Base-by-base conservation (phyloP, 2,329 filamentous ascomycete species). In the Epichloe scottii region DNA sequence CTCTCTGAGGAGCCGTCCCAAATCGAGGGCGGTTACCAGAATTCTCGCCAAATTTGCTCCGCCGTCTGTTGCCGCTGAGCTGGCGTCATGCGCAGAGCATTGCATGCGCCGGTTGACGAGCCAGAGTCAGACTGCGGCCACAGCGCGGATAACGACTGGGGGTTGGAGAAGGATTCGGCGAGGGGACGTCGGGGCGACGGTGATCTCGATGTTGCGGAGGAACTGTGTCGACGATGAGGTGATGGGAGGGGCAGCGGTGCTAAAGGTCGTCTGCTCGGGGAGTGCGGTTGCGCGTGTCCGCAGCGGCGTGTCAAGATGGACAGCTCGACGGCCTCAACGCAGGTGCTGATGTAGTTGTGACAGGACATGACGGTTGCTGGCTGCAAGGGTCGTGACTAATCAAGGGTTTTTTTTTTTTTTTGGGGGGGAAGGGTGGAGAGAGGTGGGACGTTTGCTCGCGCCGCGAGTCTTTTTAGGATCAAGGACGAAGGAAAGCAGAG, bases 31-130 rank as follows among this genome's bases (percentile, higher is more conserved):
- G 4, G 39, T 61, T 50, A 62, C 61, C 60, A 65, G 50, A 58
- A 58, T 35, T 56, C 59, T 41, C 57, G 55, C 60, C 62, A 64
- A 51, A 61, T 51, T 44, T 59, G 53, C 10, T 54, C 54, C 14
- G 64, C 55, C 38, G 56, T 51, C 26, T 55, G 53, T 43, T 53
- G 55, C 38, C 58, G 59, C 40, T 62, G 55, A 33, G 50, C 47
- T 42, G 45, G 51, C 48, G 55, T 60, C 51, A 59, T 59, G 47
- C 39, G 46, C 37, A 34, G 53, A 42, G 15, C 37, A 46, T 35
- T 15, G n/a, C 46, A 54, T 23, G 42, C 45, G 12, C 15, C 46
- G 38, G 35, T 33, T 35, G 38, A 42, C 38, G n/a, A 40, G 35
- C 21, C 19, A 26, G 15, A 34, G 23, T 11, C 5, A 3, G 21